Base-by-base conservation (phyloP, 306 rosid species). In the Hippophae gyantsensis region DNA sequence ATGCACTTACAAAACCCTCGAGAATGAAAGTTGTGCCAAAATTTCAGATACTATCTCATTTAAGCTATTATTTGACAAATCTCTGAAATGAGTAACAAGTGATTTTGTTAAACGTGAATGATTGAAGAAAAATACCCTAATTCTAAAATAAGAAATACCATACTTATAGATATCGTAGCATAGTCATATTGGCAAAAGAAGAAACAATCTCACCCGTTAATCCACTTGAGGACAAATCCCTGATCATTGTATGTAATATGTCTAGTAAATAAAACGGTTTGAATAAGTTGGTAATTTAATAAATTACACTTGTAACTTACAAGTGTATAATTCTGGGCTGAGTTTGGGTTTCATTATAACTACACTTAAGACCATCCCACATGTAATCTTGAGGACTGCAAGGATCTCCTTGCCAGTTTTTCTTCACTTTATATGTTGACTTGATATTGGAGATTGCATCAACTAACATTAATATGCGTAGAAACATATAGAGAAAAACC, bases 391-490 rank as follows among this genome's bases (percentile, higher is more conserved):
- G 60, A 1, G 80, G 85, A 46, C 65, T 70, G 54, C 85, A 79
- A 48, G 77, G 87, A 56, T 81, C 87, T 70, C 81, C 82, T 67
- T 80, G 60, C 82, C 84, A 81, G 13, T 64, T 54, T 69, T 57
- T 81, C 43, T 43, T 57, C 58, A 75, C 57, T 9, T 18, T 48
- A 51, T 76, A 78, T 9, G 44, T 42, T 18, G 64, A 53, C 72
- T 56, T 75, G 52, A 81, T 58, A 27, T 62, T 61, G 42, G 14
- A 65, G 56, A 83, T 66, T 9, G 87, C 75, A 54, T 63, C 73
- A 44, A 67, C 84, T 78, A 53, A 54, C 49, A 65, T 56, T 61
- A 4, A 14, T 43, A 70, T 54, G 41, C 41, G 26, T 42, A 32
- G 38, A 32, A 32, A 32, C 38, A 32, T 32, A 32, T 2, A 32